Percentiles rank a stretch among this genome's conserved stretches.
phyloP scores from a whole-genome alignment of 208 protist genomes.

The Leishmania tarentolae region DNA sequence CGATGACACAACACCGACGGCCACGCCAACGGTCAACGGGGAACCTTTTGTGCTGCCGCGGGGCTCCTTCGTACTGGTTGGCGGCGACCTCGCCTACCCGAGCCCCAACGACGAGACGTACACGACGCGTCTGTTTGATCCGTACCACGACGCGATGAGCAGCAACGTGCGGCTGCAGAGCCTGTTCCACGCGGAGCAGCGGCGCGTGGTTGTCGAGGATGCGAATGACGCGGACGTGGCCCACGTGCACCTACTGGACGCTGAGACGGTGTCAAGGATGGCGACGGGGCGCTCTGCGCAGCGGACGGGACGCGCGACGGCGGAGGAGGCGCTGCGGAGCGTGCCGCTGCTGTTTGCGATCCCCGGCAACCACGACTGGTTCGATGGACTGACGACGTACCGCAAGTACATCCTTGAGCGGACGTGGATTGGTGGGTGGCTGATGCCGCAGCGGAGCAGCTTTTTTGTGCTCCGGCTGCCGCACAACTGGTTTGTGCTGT shows the following conservation, averaged over 20 bases:
- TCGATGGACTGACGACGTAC: slow-evolving; percentile 84
- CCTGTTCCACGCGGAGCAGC: slow-evolving; percentile 49
- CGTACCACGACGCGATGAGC: slow-evolving; percentile 66
- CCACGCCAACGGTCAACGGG: slow-evolving; percentile 38
- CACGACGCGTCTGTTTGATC: slow-evolving; percentile 69
- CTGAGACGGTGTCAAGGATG: slow-evolving; percentile 40
- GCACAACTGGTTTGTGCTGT: slow-evolving; percentile 87
- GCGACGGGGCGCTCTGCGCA: slow-evolving; percentile 34
- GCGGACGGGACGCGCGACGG: slow-evolving; percentile 27
- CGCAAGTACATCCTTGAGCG: slow-evolving; percentile 77
- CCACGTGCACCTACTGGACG: slow-evolving; percentile 60
- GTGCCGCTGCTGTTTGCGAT: slow-evolving; percentile 82
- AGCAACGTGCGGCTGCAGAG: slow-evolving; percentile 46
- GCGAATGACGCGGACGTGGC: slow-evolving; percentile 49
- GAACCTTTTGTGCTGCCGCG: slow-evolving; percentile 66
- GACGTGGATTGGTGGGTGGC: slow-evolving; percentile 81
- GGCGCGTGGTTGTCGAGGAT: slow-evolving; percentile 50
- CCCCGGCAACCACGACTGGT: slow-evolving; percentile 91
- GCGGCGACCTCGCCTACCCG: slow-evolving; percentile 87
- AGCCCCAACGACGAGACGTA: slow-evolving; percentile 77
- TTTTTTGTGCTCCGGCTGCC: slow-evolving; percentile 84
- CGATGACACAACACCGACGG: slow-evolving; percentile 5
- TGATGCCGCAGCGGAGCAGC: slow-evolving; percentile 84
- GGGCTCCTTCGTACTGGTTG: slow-evolving; percentile 77
- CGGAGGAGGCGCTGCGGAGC: slow-evolving; percentile 57